Conservation (phyloP, 495 filamentous ascomycete genomes). For the Neurospora sp. region DNA sequence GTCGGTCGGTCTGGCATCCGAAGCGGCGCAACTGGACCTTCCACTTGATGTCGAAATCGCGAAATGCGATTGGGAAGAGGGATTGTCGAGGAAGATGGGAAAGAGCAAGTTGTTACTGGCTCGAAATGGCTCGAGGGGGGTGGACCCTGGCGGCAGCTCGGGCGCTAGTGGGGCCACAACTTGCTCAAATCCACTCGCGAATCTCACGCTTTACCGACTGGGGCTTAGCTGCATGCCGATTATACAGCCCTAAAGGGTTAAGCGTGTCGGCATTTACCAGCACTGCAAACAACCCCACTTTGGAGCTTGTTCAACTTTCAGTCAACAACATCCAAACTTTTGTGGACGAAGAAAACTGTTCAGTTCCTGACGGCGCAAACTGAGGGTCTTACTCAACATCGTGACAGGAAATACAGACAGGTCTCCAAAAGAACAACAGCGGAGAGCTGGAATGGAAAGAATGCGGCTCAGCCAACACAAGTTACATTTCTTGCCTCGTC, state of each 20-base stretch:
- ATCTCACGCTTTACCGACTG: background rate
- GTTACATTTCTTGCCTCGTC: background rate
- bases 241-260: background rate
- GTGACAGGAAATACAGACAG: background rate
- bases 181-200: conserved; percentile 40
- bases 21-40: background rate
- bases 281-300: background rate
- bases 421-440: background rate
- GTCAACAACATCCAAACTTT: background rate
- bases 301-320: background rate
- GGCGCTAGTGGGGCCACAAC: conserved; percentile 26
- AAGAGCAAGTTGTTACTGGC: conserved; percentile 24
- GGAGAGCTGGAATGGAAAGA: background rate
- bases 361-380: background rate
- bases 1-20: background rate
- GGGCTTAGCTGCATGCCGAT: background rate
- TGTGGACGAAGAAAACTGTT: background rate
- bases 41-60: background rate
- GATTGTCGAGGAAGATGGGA: background rate
- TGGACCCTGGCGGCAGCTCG: background rate
- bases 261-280: background rate
- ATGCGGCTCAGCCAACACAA: background rate
- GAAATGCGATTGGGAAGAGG: background rate
- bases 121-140: background rate
- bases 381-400: background rate